Base-by-base conservation (phyloP, 306 rosid genomes). In the Luffa acutangula region DNA sequence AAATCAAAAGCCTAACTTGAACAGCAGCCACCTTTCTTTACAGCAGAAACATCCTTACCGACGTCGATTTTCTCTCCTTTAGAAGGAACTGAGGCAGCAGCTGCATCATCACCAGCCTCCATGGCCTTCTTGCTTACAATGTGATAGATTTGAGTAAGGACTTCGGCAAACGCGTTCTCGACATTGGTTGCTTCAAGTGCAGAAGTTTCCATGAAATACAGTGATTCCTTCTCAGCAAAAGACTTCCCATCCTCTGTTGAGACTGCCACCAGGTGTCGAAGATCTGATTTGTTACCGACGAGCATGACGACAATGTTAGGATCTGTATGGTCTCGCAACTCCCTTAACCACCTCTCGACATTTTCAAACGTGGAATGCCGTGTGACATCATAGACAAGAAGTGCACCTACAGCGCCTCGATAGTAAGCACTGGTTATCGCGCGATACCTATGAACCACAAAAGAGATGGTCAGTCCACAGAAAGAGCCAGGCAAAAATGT, bases 391-490 rank as follows among this genome's bases (percentile, higher is more conserved):
- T 87, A 89, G 48, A 89, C 90, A 36, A 89, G 86, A 9, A 89
- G 84, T n/a, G 92, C 92, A 9, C 92, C 92, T 1, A 89, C 86
- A 1, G 92, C 92, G 34, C 92, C 92, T 9, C 92, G 87, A 56
- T 89, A 89, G 81, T 89, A 89, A 48, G 92, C 92, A 73, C 90
- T 87, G 41, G 92, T 89, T 64, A 89, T 89, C 7, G 92, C 92
- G 8, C 92, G 83, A 78, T 89, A 89, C 87, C 92, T 86, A 80
- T 71, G 67, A 69, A 63, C n/a, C 52, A 33, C 20, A 20, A 0
- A 42, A 42, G 73, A 76, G 62, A 76, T 31, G 78, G 37, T 66
- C 79, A 78, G 78, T 72, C 52, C 21, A 25, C 41, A 46, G 57
- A 42, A 67, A 67, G 53, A 67, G 56, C 11, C 9, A 70, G n/a